phyloP scores from a whole-genome alignment of 2,329 filamentous ascomycete genomes.

The Arthroderma sp. region DNA sequence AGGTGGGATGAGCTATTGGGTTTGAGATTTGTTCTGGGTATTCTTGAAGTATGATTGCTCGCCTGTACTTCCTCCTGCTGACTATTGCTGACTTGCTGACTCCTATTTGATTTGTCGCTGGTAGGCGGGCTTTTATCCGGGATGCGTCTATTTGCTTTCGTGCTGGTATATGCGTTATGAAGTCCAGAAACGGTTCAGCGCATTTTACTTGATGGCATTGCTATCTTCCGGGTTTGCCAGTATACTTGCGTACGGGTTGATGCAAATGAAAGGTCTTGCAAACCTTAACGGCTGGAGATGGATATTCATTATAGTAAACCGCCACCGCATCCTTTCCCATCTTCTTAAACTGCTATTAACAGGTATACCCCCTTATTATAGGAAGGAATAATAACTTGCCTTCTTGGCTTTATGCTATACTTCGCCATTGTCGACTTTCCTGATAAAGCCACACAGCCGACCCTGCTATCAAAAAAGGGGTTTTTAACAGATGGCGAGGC shows the following conservation, averaged over 20 bases:
- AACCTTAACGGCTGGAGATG: slow-evolving; percentile 17
- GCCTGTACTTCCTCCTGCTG: too few species aligned
- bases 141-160: slow-evolving; percentile 52
- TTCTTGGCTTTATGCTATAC: slow-evolving; percentile 40
- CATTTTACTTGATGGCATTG: slow-evolving; percentile 34
- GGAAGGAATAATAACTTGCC: slow-evolving; percentile 39
- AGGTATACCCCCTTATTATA: background rate
- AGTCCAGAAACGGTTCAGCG: slow-evolving; percentile 26
- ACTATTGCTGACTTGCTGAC: too few species aligned
- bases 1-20: slow-evolving; percentile 41
- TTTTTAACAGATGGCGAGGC: slow-evolving; percentile 42
- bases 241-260: slow-evolving; percentile 25
- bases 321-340: background rate
- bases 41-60: slow-evolving; percentile 42
- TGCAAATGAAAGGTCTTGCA: slow-evolving; percentile 17
- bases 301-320: slow-evolving; percentile 22
- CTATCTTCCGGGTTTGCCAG: slow-evolving; percentile 30
- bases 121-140: slow-evolving; percentile 48
- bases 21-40: slow-evolving; percentile 46
- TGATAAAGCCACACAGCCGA: slow-evolving; percentile 33
- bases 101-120: too few species aligned
- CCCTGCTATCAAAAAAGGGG: slow-evolving; percentile 20
- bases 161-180: slow-evolving; percentile 54
- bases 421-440: slow-evolving; percentile 53
- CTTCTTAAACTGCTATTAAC: background rate